A percentile compares a stretch with the other conserved stretches of the same genome.
These are phyloP conservation scores for Debaryomyces tyrocola DNA, from an alignment of 805 yeast genomes.

Conservation along the genomic window DNA sequence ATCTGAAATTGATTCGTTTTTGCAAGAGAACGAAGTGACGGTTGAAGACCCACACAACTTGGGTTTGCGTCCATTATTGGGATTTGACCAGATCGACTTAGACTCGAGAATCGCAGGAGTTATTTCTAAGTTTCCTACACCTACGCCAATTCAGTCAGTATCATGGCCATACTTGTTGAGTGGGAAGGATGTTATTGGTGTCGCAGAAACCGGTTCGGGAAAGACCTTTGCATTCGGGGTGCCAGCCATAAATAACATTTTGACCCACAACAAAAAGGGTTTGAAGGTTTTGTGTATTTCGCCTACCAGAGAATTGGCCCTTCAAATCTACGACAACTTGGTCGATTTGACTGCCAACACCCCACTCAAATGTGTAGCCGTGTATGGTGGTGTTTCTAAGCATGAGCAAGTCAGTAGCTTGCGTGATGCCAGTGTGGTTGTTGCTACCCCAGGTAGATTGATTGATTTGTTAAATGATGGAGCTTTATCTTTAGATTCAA, in stretches of 20 bases:
- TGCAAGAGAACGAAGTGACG: slow-evolving; percentile 70
- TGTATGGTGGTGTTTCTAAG: slow-evolving; percentile 97
- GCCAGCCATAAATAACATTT: slow-evolving; percentile 82
- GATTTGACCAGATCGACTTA: slow-evolving; percentile 59
- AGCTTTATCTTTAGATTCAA: slow-evolving; percentile 62
- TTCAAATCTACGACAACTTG: slow-evolving; percentile 87
- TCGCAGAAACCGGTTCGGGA: slow-evolving; percentile 98
- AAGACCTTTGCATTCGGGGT: slow-evolving; percentile 97
- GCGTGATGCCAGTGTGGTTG: slow-evolving; percentile 70
- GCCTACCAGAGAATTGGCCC: slow-evolving; percentile 96
- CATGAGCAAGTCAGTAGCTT: slow-evolving; percentile 81
- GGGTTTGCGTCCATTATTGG: slow-evolving; percentile 65
- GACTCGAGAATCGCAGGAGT: slow-evolving; percentile 57
- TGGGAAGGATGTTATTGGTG: slow-evolving; percentile 88
- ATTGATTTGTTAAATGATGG: slow-evolving; percentile 90
- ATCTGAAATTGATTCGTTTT: slow-evolving; percentile 60
- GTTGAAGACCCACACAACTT: slow-evolving; percentile 64
- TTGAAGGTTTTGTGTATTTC: slow-evolving; percentile 82
- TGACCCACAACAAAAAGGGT: slow-evolving; percentile 47
- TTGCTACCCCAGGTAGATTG: slow-evolving; percentile 98
- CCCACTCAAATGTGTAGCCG: slow-evolving; percentile 71
- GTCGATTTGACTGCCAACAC: slow-evolving; percentile 60
- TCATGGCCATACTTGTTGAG: slow-evolving; percentile 89
- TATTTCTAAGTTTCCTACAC: slow-evolving; percentile 74
- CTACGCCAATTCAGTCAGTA: slow-evolving; percentile 93